Conservation (phyloP, 169 alveolate genomes). For the Plasmodium gaboni region DNA sequence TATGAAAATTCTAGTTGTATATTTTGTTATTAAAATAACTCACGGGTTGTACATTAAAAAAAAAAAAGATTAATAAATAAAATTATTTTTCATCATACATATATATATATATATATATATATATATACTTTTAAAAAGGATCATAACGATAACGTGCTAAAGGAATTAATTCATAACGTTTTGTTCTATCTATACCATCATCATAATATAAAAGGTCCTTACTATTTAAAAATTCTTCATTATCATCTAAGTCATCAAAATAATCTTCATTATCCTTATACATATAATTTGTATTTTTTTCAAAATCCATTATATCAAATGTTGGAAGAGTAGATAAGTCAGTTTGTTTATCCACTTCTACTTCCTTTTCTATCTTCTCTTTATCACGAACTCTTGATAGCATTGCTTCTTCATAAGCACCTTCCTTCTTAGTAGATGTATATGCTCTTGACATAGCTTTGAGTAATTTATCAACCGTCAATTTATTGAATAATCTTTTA, state of each 20-base stretch:
- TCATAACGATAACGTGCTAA: no score
- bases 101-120: no score
- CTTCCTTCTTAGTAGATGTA: constrained; percentile 12
- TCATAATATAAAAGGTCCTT: constrained; percentile 27
- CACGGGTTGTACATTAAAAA: no score
- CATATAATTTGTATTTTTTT: neutral
- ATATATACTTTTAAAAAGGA: no score
- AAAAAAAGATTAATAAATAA: no score
- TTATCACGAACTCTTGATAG: constrained; percentile 14
- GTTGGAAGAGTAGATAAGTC: neutral
- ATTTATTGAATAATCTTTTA: constrained; percentile 8
- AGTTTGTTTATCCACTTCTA: neutral
- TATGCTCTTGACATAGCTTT: constrained; percentile 25
- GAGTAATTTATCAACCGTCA: constrained; percentile 22
- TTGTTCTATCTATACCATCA: neutral
- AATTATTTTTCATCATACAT: no score
- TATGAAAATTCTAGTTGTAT: no score
- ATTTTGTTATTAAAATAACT: no score
- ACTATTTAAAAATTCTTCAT: constrained; percentile 28
- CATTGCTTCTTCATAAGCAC: constrained; percentile 24
- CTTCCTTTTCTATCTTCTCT: neutral
- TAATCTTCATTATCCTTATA: constrained; percentile 10
- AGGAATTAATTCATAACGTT: no score
- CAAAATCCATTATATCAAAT: neutral
- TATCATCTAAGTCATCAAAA: constrained; percentile 54